These are phyloP conservation scores for Viola pubescens DNA, from an alignment of 441 rosid genomes.

Conservation along the genomic window DNA sequence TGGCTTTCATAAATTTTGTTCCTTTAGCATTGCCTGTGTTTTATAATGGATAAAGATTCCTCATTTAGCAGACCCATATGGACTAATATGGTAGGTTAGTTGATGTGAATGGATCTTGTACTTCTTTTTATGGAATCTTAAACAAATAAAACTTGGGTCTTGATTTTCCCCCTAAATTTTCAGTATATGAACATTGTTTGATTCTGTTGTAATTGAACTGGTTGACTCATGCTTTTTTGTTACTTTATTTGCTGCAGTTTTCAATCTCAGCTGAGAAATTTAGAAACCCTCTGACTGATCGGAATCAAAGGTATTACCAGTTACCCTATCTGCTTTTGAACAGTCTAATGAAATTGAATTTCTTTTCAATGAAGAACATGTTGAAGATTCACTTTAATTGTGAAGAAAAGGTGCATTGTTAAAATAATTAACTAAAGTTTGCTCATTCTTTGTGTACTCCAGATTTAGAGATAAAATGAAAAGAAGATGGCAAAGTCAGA, in stretches of 20 bases:
- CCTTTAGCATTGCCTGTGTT: background rate
- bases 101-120: background rate
- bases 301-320: conserved; percentile 32
- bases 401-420: background rate
- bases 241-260: conserved; percentile 31
- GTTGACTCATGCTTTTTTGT: conserved; percentile 8
- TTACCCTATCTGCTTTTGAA: background rate
- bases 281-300: conserved; percentile 31
- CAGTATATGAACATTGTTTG: background rate
- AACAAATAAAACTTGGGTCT: background rate
- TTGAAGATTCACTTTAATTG: background rate
- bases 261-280: conserved; percentile 23
- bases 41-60: background rate
- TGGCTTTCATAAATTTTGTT: background rate
- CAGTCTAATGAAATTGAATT: background rate
- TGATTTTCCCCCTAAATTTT: background rate
- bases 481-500: conserved; percentile 41
- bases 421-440: background rate
- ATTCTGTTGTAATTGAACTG: background rate
- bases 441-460: background rate
- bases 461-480: conserved; percentile 36
- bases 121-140: conserved; percentile 2
- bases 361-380: background rate
- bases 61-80: background rate
- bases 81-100: too few relatives aligned